Evolutionary conservation across 306 rosid species (phyloP), one percentile per base, ranked within the genome.

Genomic region (Alnus rubra): DNA sequence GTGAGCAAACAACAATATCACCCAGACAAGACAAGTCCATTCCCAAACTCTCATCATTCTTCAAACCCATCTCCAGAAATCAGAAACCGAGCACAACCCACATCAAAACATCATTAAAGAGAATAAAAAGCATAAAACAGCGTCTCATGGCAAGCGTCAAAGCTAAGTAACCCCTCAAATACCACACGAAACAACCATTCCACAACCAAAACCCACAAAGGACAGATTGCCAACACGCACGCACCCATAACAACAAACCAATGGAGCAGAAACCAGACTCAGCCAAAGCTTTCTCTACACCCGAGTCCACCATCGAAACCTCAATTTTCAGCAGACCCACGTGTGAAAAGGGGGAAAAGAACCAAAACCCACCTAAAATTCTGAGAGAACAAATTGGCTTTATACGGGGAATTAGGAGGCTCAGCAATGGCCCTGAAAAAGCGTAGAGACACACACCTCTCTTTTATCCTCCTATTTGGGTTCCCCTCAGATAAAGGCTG

Each of bases 221-320:
- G 78, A n/a, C 54, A 73, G 44, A 75, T 52, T 48, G 53, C 37
- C 48, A 5, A 47, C 45, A 42, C 45, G 45, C 4, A 50, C 81
- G 47, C 76, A 84, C 84, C 59, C 76, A 71, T 8, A 76, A 79
- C 39, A 82, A 48, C 45, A 42, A 5, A 42, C 7, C 45, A 75
- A 70, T n/a, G 67, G 7, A 82, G 70, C 80, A 82, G 85, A 75
- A 84, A 76, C 64, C 4, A 18, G 71, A 63, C 79, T 73, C 74
- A 69, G 44, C 73, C 79, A 67, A 68, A 81, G 42, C 82, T 54
- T 70, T 76, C 53, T 65, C 23, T 23, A 77, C 85, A 80, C 75
- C 59, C 31, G 71, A 79, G 49, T 78, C 62, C 86, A 82, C 7
- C 19, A 65, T 47, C 64, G 76, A 89, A 88, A 86, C 82, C 89